Base-by-base conservation (phyloP, 441 rosid species). In the Gossypium davidsonii region DNA sequence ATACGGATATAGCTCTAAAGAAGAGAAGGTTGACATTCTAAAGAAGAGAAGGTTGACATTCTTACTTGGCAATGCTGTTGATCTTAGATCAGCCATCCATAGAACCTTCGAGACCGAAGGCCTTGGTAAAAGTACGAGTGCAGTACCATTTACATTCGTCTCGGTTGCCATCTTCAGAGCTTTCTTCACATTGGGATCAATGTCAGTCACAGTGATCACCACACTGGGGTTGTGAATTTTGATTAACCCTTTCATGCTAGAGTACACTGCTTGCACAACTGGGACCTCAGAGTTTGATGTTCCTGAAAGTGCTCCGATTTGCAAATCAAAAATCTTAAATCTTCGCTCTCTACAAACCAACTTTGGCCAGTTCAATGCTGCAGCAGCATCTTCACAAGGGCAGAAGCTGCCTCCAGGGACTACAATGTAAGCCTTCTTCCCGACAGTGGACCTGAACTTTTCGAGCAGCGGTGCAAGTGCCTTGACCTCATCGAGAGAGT, bases 71-170 rank as follows among this genome's bases (percentile, higher is more conserved):
- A 95, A 79, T 74, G 99, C 91, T 34, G 98, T 88, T 75, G 99
- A 79, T 85, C 97, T 88, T 15, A 95, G 85, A 83, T 92, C 98
- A 76, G 99, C 93, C 99, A 92, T 95, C 99, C 99, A 95, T 6
- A 95, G 88, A 83, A 88, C 96, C 82, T 91, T 92, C 1, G 93
- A 63, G 64, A 95, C 81, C 48, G 97, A 89, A 67, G 84, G 81
- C 79, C 88, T 84, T 0, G 98, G 99, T 46, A 92, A 80, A 73
- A 87, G 84, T 73, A 95, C 86, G 64, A 92, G 59, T 0, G 92
- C 55, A 20, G 92, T 88, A 26, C 66, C 88, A 74, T 91, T 90
- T 14, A 55, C 0, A 67, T 79, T 82, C 0, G 84, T 85, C 76
- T 91, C 96, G 0, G 84, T 74, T 0, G 98, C 99, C 98, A 95